phyloP scores from a whole-genome alignment of 2,329 filamentous ascomycete genomes.

The Keithomyces neogunnii region DNA sequence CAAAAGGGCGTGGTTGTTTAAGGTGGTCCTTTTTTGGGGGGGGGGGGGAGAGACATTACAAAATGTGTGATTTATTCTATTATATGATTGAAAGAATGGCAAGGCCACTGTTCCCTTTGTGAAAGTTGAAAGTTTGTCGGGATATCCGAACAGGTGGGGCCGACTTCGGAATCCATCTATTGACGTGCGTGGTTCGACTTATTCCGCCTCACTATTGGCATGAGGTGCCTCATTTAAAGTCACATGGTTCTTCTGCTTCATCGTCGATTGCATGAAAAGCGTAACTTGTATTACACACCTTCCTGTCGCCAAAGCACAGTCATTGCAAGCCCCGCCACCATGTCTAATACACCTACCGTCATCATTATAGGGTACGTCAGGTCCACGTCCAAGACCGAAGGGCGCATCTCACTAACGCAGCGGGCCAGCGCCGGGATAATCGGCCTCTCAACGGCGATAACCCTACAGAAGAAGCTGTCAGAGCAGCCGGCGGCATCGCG shows the following conservation, averaged over 20 bases:
- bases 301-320: too few species aligned
- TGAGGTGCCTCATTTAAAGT: too few species aligned
- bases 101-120: neutral
- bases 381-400: neutral
- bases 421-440: slow-evolving; percentile 40
- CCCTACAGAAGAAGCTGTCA: slow-evolving; percentile 25
- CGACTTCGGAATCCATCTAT: neutral
- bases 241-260: too few species aligned
- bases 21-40: too few species aligned
- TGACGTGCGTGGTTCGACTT: too few species aligned
- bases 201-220: too few species aligned
- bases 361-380: slow-evolving; percentile 7
- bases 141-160: neutral
- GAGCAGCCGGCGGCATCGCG: neutral
- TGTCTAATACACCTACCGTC: slow-evolving; percentile 1
- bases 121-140: neutral
- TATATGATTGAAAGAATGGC: too few species aligned
- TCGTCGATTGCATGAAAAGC: too few species aligned
- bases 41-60: too few species aligned
- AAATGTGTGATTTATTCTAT: too few species aligned
- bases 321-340: neutral
- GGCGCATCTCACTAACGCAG: neutral
- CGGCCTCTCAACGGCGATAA: slow-evolving; percentile 40
- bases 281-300: too few species aligned
- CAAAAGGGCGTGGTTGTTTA: too few species aligned